Base-by-base conservation (phyloP, 2,329 filamentous ascomycete genomes). In the Cladophialophora yegresii region DNA sequence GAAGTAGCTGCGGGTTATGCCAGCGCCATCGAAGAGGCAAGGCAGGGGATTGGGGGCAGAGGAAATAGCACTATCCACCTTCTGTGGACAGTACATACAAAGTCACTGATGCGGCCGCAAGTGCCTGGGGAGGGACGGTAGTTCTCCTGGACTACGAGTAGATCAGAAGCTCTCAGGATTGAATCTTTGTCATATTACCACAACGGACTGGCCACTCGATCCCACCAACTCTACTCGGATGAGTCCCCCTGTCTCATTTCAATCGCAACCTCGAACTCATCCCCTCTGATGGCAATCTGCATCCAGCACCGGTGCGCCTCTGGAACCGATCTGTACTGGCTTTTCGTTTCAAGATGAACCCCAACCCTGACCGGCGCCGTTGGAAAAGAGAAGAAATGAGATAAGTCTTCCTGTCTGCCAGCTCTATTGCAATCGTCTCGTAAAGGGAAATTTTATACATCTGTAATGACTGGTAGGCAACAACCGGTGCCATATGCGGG, bases 391-490 rank as follows among this genome's bases (percentile, higher is more conserved):
- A 23, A 26, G 13, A 23, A 12, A 51, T 26, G 28, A 54, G 28
- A 9, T 13, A 30, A 16, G 10, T 28, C 51, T 36, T 9, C 51
- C 9, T 30, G 33, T 22, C 23, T 30, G 5, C 45, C 57, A 26
- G 13, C 57, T 43, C 45, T 43, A 43, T 43, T 43, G 36, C 13
- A 3, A 8, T 43, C 36, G 20, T 32, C n/a, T 53, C 40, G 30
- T 53, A 28, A 22, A 30, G 20, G 23, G 32, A 28, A 47, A 33
- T 51, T 23, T 51, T 36, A 59, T 59, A 59, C 57, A 59, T 32
- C 57, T 20, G 57, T 59, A 55, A 54, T 23, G 59, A 56, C 61
- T 53, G 61, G 61, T 54, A 36, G 30, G 30, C 22, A 54, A 33
- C 26, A 5, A 12, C 4, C 22, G 5, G 36, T 43, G 36, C 47